Conservation (phyloP, 805 yeast species). For the Candida michaelii region DNA sequence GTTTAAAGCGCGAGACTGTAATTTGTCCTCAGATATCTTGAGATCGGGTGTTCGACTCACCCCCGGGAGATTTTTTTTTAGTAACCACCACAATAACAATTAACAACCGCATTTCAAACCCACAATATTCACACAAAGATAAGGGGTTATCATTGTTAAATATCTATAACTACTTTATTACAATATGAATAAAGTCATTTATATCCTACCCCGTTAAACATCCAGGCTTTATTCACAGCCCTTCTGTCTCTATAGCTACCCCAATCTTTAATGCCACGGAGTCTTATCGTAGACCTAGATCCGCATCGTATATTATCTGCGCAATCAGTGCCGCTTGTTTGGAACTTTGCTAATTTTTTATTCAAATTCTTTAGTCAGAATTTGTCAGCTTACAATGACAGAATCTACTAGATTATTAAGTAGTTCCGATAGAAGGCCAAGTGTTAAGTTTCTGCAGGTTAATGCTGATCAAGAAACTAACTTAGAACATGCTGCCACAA, state of each 20-base stretch:
- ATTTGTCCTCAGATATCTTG: constrained; percentile 12
- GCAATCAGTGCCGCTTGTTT: background rate
- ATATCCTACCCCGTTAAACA: too few relatives aligned
- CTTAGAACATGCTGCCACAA: constrained; percentile 32
- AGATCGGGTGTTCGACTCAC: constrained; percentile 17
- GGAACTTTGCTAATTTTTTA: background rate
- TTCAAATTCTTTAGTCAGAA: background rate
- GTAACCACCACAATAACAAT: background rate
- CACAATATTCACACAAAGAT: too few relatives aligned
- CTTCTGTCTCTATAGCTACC: too few relatives aligned
- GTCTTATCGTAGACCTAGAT: too few relatives aligned
- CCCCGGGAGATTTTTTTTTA: constrained; percentile 15
- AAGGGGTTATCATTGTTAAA: too few relatives aligned
- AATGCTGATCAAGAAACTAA: constrained; percentile 10
- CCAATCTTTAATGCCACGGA: too few relatives aligned
- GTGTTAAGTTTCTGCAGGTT: constrained; percentile 10
- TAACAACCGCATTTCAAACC: too few relatives aligned
- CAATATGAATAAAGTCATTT: too few relatives aligned
- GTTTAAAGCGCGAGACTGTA: constrained; percentile 17
- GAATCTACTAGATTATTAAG: constrained; percentile 2
- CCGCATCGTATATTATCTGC: background rate
- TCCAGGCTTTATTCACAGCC: too few relatives aligned
- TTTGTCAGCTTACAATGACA: background rate
- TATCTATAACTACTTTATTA: too few relatives aligned
- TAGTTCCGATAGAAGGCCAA: constrained; percentile 3